phyloP scores from a whole-genome alignment of 768 basidiomycete genomes.

The Naematelia encephala region DNA sequence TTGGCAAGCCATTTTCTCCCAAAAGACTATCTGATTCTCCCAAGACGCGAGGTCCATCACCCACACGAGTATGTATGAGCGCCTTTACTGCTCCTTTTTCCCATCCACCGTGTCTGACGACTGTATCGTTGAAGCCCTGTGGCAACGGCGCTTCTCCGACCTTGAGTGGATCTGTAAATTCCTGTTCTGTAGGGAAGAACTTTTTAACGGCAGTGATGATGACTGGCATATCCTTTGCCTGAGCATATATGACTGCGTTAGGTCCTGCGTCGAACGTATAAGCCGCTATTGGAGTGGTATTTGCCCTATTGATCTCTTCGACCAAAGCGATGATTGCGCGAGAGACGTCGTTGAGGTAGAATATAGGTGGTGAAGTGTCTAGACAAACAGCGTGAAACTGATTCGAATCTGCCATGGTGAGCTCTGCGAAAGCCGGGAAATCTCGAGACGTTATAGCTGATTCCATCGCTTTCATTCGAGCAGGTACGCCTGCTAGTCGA shows the following conservation, averaged over 20 bases:
- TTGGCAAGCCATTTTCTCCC: slow-evolving; percentile 66
- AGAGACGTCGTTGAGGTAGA: slow-evolving; percentile 98
- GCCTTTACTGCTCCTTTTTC: slow-evolving; percentile 75
- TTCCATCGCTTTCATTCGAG: slow-evolving; percentile 77
- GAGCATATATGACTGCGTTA: slow-evolving; percentile 94
- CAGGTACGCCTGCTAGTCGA: slow-evolving; percentile 84
- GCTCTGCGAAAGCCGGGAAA: slow-evolving; percentile 80
- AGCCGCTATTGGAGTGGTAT: slow-evolving; percentile 65
- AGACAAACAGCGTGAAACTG: slow-evolving; percentile 97
- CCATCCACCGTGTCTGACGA: slow-evolving; percentile 63
- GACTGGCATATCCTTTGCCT: slow-evolving; percentile 69
- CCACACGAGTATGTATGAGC: slow-evolving; percentile 87
- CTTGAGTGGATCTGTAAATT: slow-evolving; percentile 60
- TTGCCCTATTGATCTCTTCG: slow-evolving; percentile 85
- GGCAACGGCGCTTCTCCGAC: slow-evolving; percentile 51
- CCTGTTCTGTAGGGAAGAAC: slow-evolving; percentile 83
- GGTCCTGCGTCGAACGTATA: slow-evolving; percentile 99
- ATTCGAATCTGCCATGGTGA: slow-evolving; percentile 98
- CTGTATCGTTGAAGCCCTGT: slow-evolving; percentile 72
- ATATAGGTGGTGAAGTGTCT: slow-evolving; percentile 96
- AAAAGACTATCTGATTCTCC: slow-evolving; percentile 65
- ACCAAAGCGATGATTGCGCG: slow-evolving; percentile 87
- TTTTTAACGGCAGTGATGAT: slow-evolving; percentile 70
- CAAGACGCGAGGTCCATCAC: slow-evolving; percentile 77
- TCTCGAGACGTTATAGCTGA: slow-evolving; percentile 72